Conservation (phyloP, 176 grass and related monocot genomes). For the Rhynchospora breviuscula region DNA sequence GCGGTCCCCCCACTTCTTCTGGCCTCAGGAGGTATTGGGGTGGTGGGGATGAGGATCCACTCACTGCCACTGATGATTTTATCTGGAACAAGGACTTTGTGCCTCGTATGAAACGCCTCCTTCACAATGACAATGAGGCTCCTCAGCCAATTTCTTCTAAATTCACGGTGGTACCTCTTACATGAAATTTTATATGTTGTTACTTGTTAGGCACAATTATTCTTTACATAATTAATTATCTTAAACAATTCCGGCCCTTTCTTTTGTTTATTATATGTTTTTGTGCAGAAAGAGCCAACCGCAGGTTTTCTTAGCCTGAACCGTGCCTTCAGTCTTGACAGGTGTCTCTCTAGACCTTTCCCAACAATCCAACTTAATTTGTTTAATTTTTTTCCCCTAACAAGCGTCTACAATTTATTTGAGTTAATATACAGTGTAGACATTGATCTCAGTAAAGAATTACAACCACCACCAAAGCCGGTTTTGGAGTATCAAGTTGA, state of each 20-base stretch:
- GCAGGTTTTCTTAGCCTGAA: slow-evolving; percentile 84
- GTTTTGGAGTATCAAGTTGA: slow-evolving; percentile 73
- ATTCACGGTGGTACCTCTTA: slow-evolving; percentile 14
- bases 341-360: slow-evolving; percentile 30
- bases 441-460: slow-evolving; percentile 91
- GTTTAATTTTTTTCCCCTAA: slow-evolving; percentile 6
- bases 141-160: slow-evolving; percentile 26
- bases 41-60: slow-evolving; percentile 73
- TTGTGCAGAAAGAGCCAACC: slow-evolving; percentile 43
- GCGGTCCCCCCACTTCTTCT: slow-evolving; percentile 55
- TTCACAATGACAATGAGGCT: slow-evolving; percentile 46
- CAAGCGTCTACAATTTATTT: background rate
- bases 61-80: slow-evolving; percentile 76
- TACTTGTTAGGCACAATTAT: background rate
- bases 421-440: slow-evolving; percentile 50
- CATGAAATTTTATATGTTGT: background rate
- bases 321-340: slow-evolving; percentile 75
- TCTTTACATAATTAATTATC: background rate
- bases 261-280: slow-evolving; percentile 24
- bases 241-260: background rate
- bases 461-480: slow-evolving; percentile 57
- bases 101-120: slow-evolving; percentile 56
- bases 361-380: background rate
- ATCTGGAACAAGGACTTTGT: slow-evolving; percentile 99
- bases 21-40: slow-evolving; percentile 90